A percentile compares a stretch with the other conserved stretches of the same genome.
Evolutionary conservation across 257 asterid genomes (phyloP).

Genomic region (Fraxinus pennsylvanica): DNA sequence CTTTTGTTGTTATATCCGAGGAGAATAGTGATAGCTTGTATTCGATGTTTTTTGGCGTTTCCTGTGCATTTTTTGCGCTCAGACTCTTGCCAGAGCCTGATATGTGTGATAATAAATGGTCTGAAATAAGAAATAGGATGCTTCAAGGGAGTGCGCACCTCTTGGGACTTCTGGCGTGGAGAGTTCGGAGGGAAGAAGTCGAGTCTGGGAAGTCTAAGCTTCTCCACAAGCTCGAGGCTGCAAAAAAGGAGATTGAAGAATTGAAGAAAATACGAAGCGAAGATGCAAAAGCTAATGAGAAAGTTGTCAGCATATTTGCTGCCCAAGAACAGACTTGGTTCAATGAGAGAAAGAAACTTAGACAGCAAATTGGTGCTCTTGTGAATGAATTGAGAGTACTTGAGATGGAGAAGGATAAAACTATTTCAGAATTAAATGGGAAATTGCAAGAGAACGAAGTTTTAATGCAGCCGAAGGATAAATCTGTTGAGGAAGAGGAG

Average conservation of each 20-base stretch:
- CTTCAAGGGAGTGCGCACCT: conserved; percentile 77
- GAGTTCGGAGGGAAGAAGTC: conserved; percentile 43
- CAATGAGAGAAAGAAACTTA: conserved; percentile 66
- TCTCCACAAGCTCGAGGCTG: conserved; percentile 51
- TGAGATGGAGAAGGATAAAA: conserved; percentile 41
- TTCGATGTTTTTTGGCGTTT: conserved; percentile 69
- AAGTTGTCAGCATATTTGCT: conserved; percentile 75
- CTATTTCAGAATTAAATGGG: conserved; percentile 51
- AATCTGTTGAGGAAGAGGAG: conserved; percentile 47
- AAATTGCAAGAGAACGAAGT: conserved; percentile 52
- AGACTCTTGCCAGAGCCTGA: conserved; percentile 53
- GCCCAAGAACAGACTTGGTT: conserved; percentile 84
- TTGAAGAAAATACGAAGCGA: conserved; percentile 71
- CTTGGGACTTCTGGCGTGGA: conserved; percentile 72
- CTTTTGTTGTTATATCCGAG: conserved; percentile 36
- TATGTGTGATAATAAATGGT: conserved; percentile 55
- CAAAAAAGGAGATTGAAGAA: conserved; percentile 49
- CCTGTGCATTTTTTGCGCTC: conserved; percentile 74
- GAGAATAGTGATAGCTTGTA: conserved; percentile 48
- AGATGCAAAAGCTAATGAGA: conserved; percentile 89
- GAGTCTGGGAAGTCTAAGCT: conserved; percentile 34
- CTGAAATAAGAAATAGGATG: conserved; percentile 51
- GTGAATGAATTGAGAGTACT: conserved; percentile 57
- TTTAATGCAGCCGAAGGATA: conserved; percentile 54
- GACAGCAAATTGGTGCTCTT: conserved; percentile 67